phyloP scores from a whole-genome alignment of 192 early-diverging fungal genomes.

The Glomus cerebriforme region DNA sequence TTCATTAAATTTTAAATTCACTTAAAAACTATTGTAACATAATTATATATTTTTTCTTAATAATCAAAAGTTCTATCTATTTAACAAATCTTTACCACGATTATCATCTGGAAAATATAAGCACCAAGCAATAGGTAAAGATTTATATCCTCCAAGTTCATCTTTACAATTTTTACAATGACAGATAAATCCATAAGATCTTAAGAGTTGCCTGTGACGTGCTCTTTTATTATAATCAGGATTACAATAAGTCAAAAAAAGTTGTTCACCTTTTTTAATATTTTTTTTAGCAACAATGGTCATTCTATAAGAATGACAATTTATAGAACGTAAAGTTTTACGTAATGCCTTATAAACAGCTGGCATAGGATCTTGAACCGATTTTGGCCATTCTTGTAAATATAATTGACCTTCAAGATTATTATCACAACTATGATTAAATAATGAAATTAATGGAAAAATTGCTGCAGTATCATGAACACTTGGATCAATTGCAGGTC shows the following conservation, averaged over 20 bases:
- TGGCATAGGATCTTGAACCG: background rate
- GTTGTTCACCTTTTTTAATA: constrained; percentile 2
- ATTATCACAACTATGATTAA: constrained; percentile 24
- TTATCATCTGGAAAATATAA: background rate
- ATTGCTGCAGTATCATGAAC: background rate
- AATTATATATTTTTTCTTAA: too few relatives aligned
- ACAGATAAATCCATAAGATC: background rate
- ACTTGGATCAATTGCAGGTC: background rate
- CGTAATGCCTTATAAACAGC: background rate
- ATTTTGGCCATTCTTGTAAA: background rate
- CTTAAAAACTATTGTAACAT: too few relatives aligned
- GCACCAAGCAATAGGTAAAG: background rate
- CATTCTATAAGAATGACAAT: background rate
- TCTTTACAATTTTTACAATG: background rate
- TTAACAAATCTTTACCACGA: background rate
- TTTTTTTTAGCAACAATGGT: background rate
- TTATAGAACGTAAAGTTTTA: background rate
- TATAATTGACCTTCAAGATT: background rate
- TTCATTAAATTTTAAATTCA: too few relatives aligned
- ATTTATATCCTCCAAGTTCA: background rate
- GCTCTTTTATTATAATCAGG: background rate
- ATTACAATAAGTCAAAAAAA: background rate
- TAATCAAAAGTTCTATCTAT: too few relatives aligned
- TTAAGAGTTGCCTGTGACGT: background rate
- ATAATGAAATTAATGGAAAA: constrained; percentile 13